A percentile compares a stretch with the other conserved stretches of the same genome.
Conservation (phyloP, 140 eudicot species). For the Flaveria floridana region DNA sequence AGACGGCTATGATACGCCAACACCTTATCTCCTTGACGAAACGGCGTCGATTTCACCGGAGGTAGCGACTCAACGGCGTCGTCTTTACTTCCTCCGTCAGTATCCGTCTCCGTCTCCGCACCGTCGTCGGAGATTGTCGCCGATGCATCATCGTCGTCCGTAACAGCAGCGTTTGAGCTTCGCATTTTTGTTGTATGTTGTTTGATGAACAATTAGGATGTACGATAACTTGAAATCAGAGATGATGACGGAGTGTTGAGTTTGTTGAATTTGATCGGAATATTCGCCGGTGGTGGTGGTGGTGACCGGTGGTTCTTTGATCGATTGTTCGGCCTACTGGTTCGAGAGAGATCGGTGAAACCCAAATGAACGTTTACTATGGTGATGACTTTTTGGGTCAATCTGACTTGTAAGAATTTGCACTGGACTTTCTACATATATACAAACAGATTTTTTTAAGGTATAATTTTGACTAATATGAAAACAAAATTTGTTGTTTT, state of each 20-base stretch:
- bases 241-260: neutral
- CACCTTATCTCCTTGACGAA: conserved; percentile 49
- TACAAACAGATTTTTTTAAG: neutral
- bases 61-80: conserved; percentile 35
- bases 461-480: no score
- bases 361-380: neutral
- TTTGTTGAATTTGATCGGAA: neutral
- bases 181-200: conserved; percentile 27
- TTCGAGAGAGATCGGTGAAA: neutral
- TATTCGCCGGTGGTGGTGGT: neutral
- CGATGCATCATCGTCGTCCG: conserved; percentile 39
- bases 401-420: neutral
- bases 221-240: conserved; percentile 9
- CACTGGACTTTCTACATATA: neutral
- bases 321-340: neutral
- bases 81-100: conserved; percentile 31
- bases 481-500: no score
- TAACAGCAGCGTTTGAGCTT: conserved; percentile 32
- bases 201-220: conserved; percentile 14
- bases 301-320: conserved; percentile 9
- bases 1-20: conserved; percentile 43
- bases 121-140: conserved; percentile 37
- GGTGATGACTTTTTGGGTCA: neutral
- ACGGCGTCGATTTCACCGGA: conserved; percentile 38
- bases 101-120: conserved; percentile 29